A percentile compares a stretch with the other conserved stretches of the same genome.
Evolutionary conservation across 257 asterid species (phyloP).

Genomic region (Penstemon eatonii): DNA sequence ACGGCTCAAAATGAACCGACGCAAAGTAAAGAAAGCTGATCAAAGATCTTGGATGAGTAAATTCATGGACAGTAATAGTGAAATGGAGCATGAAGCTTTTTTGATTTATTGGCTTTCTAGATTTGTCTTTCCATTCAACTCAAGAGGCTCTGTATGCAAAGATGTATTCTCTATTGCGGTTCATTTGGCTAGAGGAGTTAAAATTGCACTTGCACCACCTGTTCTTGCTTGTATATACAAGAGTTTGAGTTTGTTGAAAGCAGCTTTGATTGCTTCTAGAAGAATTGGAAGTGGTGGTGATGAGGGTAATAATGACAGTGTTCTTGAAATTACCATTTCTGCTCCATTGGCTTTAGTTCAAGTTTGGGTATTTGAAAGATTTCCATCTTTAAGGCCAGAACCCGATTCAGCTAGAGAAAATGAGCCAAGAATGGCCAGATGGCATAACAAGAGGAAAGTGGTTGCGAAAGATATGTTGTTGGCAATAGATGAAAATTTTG

Average conservation of each 20-base stretch:
- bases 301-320: background rate
- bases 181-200: too few relatives aligned
- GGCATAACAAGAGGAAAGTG: constrained; percentile 29
- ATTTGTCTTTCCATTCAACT: too few relatives aligned
- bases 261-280: too few relatives aligned
- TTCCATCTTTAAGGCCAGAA: constrained; percentile 20
- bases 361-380: constrained; percentile 55
- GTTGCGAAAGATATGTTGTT: background rate
- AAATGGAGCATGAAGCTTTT: too few relatives aligned
- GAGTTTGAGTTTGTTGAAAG: too few relatives aligned
- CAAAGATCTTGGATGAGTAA: too few relatives aligned
- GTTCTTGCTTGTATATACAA: too few relatives aligned
- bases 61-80: too few relatives aligned
- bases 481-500: constrained; percentile 22
- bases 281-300: background rate
- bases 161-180: too few relatives aligned
- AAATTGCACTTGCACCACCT: too few relatives aligned
- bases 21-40: background rate
- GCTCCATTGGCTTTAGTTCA: constrained; percentile 37
- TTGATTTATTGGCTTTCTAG: too few relatives aligned
- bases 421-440: constrained; percentile 39
- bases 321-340: background rate
- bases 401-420: background rate
- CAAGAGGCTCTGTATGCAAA: too few relatives aligned
- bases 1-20: background rate